A percentile compares a stretch with the other conserved stretches of the same genome.
phyloP scores from a whole-genome alignment of 148 eudicot genomes.

The Amaranthus palmeri region DNA sequence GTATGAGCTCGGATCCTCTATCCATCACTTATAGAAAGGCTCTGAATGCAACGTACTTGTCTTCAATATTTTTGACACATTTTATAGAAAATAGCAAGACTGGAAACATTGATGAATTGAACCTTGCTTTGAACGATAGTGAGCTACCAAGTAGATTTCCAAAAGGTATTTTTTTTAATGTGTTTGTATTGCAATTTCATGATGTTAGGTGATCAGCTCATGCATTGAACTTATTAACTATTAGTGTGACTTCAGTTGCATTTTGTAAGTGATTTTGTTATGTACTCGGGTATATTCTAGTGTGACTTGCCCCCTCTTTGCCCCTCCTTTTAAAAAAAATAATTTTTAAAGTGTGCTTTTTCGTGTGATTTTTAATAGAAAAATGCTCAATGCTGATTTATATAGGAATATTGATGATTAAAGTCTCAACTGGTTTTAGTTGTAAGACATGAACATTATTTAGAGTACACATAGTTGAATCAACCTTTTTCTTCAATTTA shows the following conservation, averaged over 20 bases:
- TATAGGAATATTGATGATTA: not conserved
- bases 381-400: not conserved
- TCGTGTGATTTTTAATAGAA: not conserved
- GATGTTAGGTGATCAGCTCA: too few relatives aligned
- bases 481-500: not conserved
- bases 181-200: not conserved
- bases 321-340: not conserved
- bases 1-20: constrained; percentile 40
- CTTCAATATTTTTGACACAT: constrained; percentile 73
- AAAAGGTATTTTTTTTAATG: constrained; percentile 44
- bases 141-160: constrained; percentile 56
- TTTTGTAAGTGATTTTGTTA: not conserved
- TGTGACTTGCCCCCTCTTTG: not conserved
- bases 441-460: not conserved
- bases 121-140: constrained; percentile 53
- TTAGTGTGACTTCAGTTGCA: not conserved
- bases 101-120: constrained; percentile 57
- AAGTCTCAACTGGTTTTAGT: not conserved
- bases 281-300: not conserved
- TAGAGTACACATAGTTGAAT: not conserved
- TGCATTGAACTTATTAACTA: not conserved
- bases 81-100: constrained; percentile 64
- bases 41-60: constrained; percentile 68
- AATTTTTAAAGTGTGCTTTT: not conserved
- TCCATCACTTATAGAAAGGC: constrained; percentile 60